Evolutionary conservation across 2,329 filamentous ascomycete species (phyloP).

Genomic region (Colletotrichum magnum): DNA sequence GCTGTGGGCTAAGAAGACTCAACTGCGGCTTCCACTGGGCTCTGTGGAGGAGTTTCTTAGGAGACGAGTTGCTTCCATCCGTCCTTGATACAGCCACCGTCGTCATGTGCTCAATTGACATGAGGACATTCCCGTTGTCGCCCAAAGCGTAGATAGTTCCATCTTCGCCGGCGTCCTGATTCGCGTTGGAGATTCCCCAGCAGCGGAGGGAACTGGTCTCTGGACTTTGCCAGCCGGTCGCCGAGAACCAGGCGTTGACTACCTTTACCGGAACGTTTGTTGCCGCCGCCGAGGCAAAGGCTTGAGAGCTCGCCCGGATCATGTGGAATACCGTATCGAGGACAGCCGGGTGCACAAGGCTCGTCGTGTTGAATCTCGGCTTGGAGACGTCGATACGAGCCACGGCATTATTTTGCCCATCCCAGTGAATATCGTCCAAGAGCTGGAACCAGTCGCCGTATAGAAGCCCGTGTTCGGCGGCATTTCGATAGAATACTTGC

Average conservation of each 20-base stretch:
- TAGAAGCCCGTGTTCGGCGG: constrained; percentile 46
- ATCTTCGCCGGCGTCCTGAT: constrained; percentile 44
- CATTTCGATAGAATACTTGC: constrained; percentile 47
- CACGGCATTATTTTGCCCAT: constrained; percentile 44
- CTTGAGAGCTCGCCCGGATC: constrained; percentile 44
- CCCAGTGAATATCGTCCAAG: constrained; percentile 49
- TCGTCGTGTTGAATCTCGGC: constrained; percentile 43
- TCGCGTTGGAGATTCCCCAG: constrained; percentile 41
- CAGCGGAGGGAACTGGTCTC: constrained; percentile 46
- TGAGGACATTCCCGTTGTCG: constrained; percentile 49
- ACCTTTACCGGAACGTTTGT: constrained; percentile 50
- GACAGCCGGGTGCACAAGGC: constrained; percentile 42
- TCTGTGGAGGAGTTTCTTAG: constrained; percentile 50
- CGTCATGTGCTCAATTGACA: constrained; percentile 45
- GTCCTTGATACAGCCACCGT: constrained; percentile 44
- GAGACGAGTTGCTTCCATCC: constrained; percentile 14
- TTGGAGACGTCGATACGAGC: constrained; percentile 45
- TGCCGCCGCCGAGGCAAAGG: constrained; percentile 1
- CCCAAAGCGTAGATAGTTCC: constrained; percentile 48
- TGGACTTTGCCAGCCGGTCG: constrained; percentile 49
- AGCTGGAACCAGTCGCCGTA: constrained; percentile 51
- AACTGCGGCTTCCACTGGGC: constrained; percentile 56
- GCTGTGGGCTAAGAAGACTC: constrained; percentile 48
- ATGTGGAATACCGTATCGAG: constrained; percentile 54
- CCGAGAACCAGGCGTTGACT: constrained; percentile 50